Evolutionary conservation across 768 basidiomycete species (phyloP).

Genomic region (Kondoa subrosea): DNA sequence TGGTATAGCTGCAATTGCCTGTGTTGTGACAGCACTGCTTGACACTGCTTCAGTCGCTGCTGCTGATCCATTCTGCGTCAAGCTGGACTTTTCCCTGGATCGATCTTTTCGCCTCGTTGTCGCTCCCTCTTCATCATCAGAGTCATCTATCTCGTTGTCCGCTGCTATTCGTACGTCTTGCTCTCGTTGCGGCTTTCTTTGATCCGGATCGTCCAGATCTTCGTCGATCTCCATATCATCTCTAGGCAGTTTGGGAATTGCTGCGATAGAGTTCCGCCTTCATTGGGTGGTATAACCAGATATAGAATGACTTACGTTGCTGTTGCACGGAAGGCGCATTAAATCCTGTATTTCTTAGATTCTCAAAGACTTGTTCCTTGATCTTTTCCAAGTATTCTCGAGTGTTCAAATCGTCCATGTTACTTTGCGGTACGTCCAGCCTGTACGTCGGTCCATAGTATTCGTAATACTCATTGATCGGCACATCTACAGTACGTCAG

Average conservation of each 20-base stretch:
- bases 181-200: conserved; percentile 42
- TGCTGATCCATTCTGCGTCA: not conserved
- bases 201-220: conserved; percentile 55
- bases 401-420: conserved; percentile 88
- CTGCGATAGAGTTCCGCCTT: not conserved
- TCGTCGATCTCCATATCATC: conserved; percentile 74
- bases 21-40: not conserved
- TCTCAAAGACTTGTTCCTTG: conserved; percentile 78
- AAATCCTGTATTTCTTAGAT: conserved; percentile 64
- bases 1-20: not conserved
- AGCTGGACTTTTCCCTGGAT: conserved; percentile 9
- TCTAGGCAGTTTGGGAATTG: conserved; percentile 42
- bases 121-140: conserved; percentile 76
- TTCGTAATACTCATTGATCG: conserved; percentile 97
- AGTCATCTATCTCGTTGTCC: conserved; percentile 84
- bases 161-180: not conserved
- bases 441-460: conserved; percentile 97
- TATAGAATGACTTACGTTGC: conserved; percentile 43
- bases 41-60: not conserved
- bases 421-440: conserved; percentile 82
- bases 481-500: conserved; percentile 49
- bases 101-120: not conserved
- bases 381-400: conserved; percentile 83
- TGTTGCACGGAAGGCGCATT: conserved; percentile 78
- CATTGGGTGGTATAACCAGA: not conserved